Base-by-base conservation (phyloP, 1,139 yeast species). In the Zygotorulaspora mrakii region DNA sequence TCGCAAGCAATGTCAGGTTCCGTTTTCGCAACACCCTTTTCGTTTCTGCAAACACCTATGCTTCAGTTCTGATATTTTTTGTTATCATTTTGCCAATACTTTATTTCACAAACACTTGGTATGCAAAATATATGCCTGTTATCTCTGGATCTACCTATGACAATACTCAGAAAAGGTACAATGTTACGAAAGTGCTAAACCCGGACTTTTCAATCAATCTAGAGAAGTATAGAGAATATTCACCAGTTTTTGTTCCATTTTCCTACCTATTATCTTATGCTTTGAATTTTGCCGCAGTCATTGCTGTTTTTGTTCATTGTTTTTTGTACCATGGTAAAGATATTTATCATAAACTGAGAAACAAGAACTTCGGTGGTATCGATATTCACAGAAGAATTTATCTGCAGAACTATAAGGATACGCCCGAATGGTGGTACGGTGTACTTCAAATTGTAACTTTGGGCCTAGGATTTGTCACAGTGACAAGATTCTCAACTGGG, bases 11-110 rank as follows among this genome's bases (percentile, higher is more conserved):
- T 63, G 47, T 40, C 62, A 25, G 63, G 62, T 9, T 59, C 63
- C 4, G 79, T 77, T 5, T 73, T 74, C 56, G 73, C 74, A 43
- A 76, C 82, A 9, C 85, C 86, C 23, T 74, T 35, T 61, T 69
- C 42, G 69, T 74, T 27, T 55, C 68, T 35, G 60, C 68, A 20
- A 61, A 61, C 32, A 58, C 65, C 4, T 63, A 64, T 37, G 57
- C 59, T 2, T 53, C 63, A 3, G 62, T 57, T 4, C 49, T 61
- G 31, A 45, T 63, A 5, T 67, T 64, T 39, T 68, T 61, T 49
- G 52, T 63, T 31, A 41, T 64, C 25, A 36, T 65, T 4, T 51
- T 64, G 37, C 67, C 68, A 17, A 45, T 50, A 12, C 52, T 67
- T 24, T 67, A 68, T 45, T 67, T 65, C 49, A 60, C 64, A 11